Evolutionary conservation across 2,329 filamentous ascomycete genomes (phyloP).

Genomic region (Phaeosphaeriaceae sp.): DNA sequence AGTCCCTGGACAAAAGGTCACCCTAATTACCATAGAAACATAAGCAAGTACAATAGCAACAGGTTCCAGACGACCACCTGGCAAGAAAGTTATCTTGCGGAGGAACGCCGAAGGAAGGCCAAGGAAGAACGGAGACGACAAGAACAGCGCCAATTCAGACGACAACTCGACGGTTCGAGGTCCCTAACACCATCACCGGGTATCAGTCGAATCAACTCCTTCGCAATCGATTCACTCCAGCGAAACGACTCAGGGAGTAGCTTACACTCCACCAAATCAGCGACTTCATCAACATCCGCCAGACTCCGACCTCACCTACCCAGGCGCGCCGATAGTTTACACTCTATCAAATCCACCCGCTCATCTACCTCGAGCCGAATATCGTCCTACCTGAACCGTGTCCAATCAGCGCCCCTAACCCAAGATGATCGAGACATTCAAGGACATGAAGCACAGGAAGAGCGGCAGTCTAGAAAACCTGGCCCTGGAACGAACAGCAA

Average conservation of each 20-base stretch:
- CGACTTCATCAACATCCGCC: slow-evolving; percentile 3
- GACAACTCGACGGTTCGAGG: slow-evolving; percentile 31
- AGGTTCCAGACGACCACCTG: slow-evolving; percentile 4
- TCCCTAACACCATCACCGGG: slow-evolving; percentile 19
- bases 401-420: slow-evolving; percentile 7
- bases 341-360: slow-evolving; percentile 10
- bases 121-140: slow-evolving; percentile 9
- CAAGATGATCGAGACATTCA: slow-evolving; percentile 42
- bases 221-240: slow-evolving; percentile 9
- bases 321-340: slow-evolving; percentile 6
- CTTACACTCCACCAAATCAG: slow-evolving; percentile 11
- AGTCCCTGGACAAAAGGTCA: slow-evolving; percentile 5
- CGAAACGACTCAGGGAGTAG: slow-evolving; percentile 13
- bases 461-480: slow-evolving; percentile 38
- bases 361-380: slow-evolving; percentile 8
- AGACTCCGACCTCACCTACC: slow-evolving; percentile 11
- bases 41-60: not conserved
- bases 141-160: slow-evolving; percentile 11
- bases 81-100: slow-evolving; percentile 10
- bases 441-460: slow-evolving; percentile 44
- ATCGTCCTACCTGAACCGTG: slow-evolving; percentile 12
- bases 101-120: slow-evolving; percentile 8
- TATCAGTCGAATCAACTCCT: slow-evolving; percentile 17
- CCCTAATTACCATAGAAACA: not conserved
- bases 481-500: slow-evolving; percentile 36